Base-by-base conservation (phyloP, 164 flowering plant species). In the Vitis labrusca region DNA sequence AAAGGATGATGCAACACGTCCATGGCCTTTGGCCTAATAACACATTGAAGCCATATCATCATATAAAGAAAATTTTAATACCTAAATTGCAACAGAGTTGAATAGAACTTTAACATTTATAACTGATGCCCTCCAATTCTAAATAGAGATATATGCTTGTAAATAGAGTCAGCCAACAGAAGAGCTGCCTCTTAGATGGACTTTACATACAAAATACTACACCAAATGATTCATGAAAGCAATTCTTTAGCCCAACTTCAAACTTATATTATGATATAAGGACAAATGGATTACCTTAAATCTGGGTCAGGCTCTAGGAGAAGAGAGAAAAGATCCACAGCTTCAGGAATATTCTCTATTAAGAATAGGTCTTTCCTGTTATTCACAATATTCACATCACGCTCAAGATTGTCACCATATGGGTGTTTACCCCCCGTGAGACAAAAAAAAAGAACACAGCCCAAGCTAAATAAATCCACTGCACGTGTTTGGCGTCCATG, bases 401-500 rank as follows among this genome's bases (percentile, higher is more conserved):
- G 91, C 62, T 90, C 95, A 71, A 85, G 61, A 48, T 8, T 74
- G 7, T 86, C 92, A 32, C 95, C 95, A 82, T 80, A 90, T 29
- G 93, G 95, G 68, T 92, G 95, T 67, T 69, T 79, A 8, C 95
- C 95, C 15, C 88, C 88, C 13, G 95, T 90, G 32, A 90, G 71
- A 71, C 95, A 88, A 64, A 80, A 90, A 72, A 85, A 90, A 19
- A 92, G 85, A 63, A 92, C 79, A 82, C 95, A 92, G 10, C 93
- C 97, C 52, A 90, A 83, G 79, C 92, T 90, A 68, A 92, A 92
- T 49, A 92, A 73, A 80, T 92, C 95, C 11, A 87, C 79, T 1
- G 93, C 92, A 47, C 93, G 88, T 30, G 93, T 86, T 75, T 90
- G 97, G n/a, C 91, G 89, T 59, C 82, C 86, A 60, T 79, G 73